Evolutionary conservation across 73 alveolate genomes (phyloP).

Genomic region (Urostyla sp.): DNA sequence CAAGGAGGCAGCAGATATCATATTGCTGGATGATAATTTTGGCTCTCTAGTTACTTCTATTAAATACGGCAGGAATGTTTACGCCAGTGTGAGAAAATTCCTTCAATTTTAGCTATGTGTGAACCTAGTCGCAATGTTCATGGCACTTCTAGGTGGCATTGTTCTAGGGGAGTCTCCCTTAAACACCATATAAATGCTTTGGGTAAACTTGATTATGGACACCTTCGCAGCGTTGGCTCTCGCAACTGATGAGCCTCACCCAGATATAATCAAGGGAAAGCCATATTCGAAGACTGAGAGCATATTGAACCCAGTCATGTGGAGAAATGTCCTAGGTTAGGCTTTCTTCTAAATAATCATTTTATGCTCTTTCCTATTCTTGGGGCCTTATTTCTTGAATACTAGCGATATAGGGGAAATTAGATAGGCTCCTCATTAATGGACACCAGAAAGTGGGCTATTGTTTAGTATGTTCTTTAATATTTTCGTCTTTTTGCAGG

Average conservation of each 20-base stretch:
- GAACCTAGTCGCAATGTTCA: slow-evolving; percentile 91
- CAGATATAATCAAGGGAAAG: slow-evolving; percentile 82
- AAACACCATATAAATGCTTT: slow-evolving; percentile 93
- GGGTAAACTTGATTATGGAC: slow-evolving; percentile 98
- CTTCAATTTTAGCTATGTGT: slow-evolving; percentile 93
- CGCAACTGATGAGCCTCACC: slow-evolving; percentile 97
- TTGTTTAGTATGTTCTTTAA: slow-evolving; percentile 89
- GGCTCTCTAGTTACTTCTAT: slow-evolving; percentile 93
- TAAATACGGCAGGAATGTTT: slow-evolving; percentile 97
- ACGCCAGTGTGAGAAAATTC: slow-evolving; percentile 90
- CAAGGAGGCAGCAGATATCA: slow-evolving; percentile 98
- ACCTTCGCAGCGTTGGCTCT: slow-evolving; percentile 96
- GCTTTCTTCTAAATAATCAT: slow-evolving; percentile 77
- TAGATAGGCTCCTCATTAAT: slow-evolving; percentile 56
- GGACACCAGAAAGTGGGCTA: slow-evolving; percentile 74
- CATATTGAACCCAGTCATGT: slow-evolving; percentile 89
- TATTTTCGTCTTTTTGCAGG: slow-evolving; percentile 91
- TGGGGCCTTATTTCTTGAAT: slow-evolving; percentile 38
- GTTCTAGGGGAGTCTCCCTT: slow-evolving; percentile 90
- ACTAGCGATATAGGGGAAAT: no score
- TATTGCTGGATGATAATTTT: slow-evolving; percentile 96
- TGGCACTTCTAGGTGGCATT: slow-evolving; percentile 92
- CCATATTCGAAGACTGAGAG: slow-evolving; percentile 91
- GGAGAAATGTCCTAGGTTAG: slow-evolving; percentile 88
- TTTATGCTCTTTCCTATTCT: slow-evolving; percentile 69